Evolutionary conservation across 2,329 filamentous ascomycete species (phyloP), one percentile per base, ranked within the genome.

Genomic region (Pseudogymnoascus destructans): DNA sequence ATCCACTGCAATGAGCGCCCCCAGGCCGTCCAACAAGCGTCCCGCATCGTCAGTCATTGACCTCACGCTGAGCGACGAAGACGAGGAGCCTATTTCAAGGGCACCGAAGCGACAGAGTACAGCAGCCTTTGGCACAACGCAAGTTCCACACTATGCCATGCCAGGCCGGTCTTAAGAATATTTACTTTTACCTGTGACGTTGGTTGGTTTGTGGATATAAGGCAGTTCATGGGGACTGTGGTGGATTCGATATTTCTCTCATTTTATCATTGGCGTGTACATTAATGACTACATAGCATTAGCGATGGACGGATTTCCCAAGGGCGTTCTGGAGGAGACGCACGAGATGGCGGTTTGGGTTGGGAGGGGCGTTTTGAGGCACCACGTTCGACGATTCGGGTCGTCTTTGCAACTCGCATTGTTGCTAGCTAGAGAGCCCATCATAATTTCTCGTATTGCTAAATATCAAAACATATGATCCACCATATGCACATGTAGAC

Each of bases 41-140:
- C 66, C 75, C 11, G 72, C 72, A 27, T 68, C 73, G 15, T 70
- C 73, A 61, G 72, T 80, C n/a, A 79, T 80, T 61, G 78, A 80
- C 63, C 68, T 80, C 38, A 80, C 77, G 3, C 71, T 73, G 11
- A 79, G 75, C 63, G 77, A 76, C 54, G 75, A 79, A 57, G 75
- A 79, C 40, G 73, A 75, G 36, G 71, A 71, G 8, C 74, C 68
- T 7, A 52, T 66, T n/a, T 61, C 63, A 33, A 65, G 67, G 59
- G 59, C 65, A 25, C 63, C 67, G 5, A 73, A 73, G 61, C 63
- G 68, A 38, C 68, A 67, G 55, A 55, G 46, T 27, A 55, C 27
- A 6, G 54, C 54, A 23, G n/a, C 54, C 17, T 56, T 38, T 35
- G 30, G 8, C 19, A 6, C 30, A 1, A 30, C n/a, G 25, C 46